These are phyloP conservation scores for Pichia sp. DNA, from an alignment of 1,139 yeast species.

Conservation along the genomic window DNA sequence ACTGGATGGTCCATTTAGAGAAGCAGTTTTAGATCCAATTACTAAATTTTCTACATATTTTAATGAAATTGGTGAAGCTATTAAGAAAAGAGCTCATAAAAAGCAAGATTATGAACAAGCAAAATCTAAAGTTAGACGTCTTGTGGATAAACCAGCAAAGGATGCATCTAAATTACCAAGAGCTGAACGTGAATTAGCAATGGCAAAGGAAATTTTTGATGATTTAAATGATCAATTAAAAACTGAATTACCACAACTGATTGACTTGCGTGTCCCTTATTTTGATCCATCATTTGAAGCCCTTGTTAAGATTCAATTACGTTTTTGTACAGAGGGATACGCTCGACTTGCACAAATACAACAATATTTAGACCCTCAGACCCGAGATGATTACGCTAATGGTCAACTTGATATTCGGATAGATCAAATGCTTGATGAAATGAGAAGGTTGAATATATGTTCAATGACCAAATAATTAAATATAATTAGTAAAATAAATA, in stretches of 20 bases:
- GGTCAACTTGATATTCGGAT: conserved; percentile 83
- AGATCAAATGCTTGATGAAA: conserved; percentile 76
- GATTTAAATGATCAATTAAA: conserved; percentile 80
- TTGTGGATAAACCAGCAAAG: conserved; percentile 90
- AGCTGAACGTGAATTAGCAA: conserved; percentile 74
- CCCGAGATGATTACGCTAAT: conserved; percentile 92
- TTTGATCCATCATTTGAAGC: conserved; percentile 97
- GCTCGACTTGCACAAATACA: conserved; percentile 93
- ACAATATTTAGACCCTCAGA: conserved; percentile 80
- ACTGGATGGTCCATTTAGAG: conserved; percentile 93
- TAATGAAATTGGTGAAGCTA: conserved; percentile 85
- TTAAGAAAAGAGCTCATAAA: conserved; percentile 89
- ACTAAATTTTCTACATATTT: conserved; percentile 80
- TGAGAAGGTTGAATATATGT: conserved; percentile 33
- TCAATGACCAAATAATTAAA: too few relatives aligned
- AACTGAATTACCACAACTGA: conserved; percentile 81
- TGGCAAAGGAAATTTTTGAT: conserved; percentile 80
- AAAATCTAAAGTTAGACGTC: conserved; percentile 64
- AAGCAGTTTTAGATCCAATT: conserved; percentile 89
- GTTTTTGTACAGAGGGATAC: conserved; percentile 94
- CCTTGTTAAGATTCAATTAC: conserved; percentile 85
- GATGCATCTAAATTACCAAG: conserved; percentile 89
- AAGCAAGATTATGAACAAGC: conserved; percentile 90
- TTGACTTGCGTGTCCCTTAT: conserved; percentile 86
- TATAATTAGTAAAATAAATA: too few relatives aligned